Evolutionary conservation across 352 stramenopile genomes (phyloP), one percentile per base, ranked within the genome.

Genomic region (Phytophthora uliginosa): DNA sequence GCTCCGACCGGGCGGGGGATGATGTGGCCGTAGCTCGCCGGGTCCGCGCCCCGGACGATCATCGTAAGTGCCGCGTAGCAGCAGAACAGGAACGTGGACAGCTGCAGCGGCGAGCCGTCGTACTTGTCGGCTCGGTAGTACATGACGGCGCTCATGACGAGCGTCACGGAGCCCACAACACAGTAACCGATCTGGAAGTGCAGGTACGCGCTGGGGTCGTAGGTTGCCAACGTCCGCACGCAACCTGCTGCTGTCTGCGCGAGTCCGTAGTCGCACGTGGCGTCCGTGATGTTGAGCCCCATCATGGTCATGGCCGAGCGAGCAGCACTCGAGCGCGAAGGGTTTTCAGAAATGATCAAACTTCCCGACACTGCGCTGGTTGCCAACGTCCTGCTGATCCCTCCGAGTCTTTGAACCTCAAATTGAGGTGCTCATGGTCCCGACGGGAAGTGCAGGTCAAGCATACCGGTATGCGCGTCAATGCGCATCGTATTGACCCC

Each of bases 231-330:
- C 20, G 83, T 85, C 13, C 51, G 59, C n/a, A 77, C 63, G 55
- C 85, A 93, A 0, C 79, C 84, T 0, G 45, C 58, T 5, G 24
- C 55, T 1, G 80, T 86, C 2, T 76, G 74, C 12, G 78, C 85
- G 64, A 91, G 73, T 5, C 85, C 85, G 40, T 79, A 93, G 34
- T 77, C 63, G 69, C 85, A 93, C 6, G 85, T 91, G 34, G 71
- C 48, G 54, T 77, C 71, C 1, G 76, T 89, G 58, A 92, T 74
- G 60, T 77, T 81, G 33, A 67, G 59, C 40, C 48, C 62, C 59
- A 79, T 54, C 47, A 62, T 71, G 26, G 60, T 48, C 69, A 75
- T 71, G 28, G 10, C 20, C 12, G 36, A 18, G 18, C 33, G 48
- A 15, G 3, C 28, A 8, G 28, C 28, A 31, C 28, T 56, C 10